A percentile compares a stretch with the other conserved stretches of the same genome.
phyloP scores from a whole-genome alignment of 495 filamentous ascomycete genomes.

The Aspergillus steynii region DNA sequence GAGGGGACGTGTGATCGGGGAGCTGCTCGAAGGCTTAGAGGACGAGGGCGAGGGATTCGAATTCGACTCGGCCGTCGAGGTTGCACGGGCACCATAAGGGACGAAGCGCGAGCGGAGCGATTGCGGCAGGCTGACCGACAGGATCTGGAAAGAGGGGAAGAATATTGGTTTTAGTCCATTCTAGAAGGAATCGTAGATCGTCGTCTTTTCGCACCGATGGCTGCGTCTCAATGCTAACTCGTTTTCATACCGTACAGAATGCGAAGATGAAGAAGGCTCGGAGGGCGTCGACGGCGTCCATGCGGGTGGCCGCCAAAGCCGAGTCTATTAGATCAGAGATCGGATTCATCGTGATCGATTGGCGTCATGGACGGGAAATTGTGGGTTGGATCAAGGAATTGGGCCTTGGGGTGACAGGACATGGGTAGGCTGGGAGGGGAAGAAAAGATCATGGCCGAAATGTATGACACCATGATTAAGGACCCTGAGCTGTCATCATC shows the following conservation, averaged over 20 bases:
- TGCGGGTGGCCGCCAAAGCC: conserved; percentile 27
- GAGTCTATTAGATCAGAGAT: conserved; percentile 26
- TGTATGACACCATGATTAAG: not conserved
- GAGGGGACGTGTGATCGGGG: conserved; percentile 32
- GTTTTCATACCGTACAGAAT: conserved; percentile 46
- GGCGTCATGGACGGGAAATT: conserved; percentile 1
- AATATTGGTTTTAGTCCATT: conserved; percentile 24
- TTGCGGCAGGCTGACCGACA: conserved; percentile 52
- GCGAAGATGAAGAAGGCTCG: conserved; percentile 47
- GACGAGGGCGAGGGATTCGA: conserved; percentile 3
- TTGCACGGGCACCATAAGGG: conserved; percentile 58
- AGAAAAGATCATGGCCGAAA: not conserved
- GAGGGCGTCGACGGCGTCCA: conserved; percentile 45
- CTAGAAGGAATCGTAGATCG: conserved; percentile 10
- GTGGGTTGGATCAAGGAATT: not conserved
- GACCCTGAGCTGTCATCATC: not conserved
- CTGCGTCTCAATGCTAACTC: not conserved
- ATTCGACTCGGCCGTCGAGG: conserved; percentile 24
- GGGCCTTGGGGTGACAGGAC: not conserved
- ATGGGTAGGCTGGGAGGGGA: not conserved
- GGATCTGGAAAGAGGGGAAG: conserved; percentile 41
- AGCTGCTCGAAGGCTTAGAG: conserved; percentile 14
- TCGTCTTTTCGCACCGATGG: not conserved
- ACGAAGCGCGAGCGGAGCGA: conserved; percentile 56
- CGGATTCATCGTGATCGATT: conserved; percentile 21